Base-by-base conservation (phyloP, 352 stramenopile genomes). In the Phytophthora sp. region DNA sequence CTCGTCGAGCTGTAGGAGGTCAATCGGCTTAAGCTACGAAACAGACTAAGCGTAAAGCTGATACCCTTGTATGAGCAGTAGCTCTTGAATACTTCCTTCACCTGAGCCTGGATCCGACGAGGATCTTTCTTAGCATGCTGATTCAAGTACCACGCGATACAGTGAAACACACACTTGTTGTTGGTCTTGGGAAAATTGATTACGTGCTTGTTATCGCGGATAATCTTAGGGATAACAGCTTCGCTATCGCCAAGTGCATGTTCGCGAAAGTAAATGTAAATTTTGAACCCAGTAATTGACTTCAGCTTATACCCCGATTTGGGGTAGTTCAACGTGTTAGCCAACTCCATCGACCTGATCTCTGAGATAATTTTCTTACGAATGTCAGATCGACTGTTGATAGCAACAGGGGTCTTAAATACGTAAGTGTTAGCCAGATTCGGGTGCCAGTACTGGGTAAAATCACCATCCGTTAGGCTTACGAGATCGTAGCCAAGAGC, bases 1-100 rank as follows among this genome's bases (percentile, higher is more conserved):
- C 23, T 49, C 41, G 23, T 29, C 41, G 21, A 30, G 41, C 41
- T 49, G 41, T 29, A 49, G 41, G n/a, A 29, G 41, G 41, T 49
- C 41, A 49, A 49, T 29, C 23, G 41, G 4, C 18, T 49, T 49
- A 29, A 29, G 18, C 41, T 49, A 42, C 35, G 35, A 7, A 42
- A 42, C 8, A 42, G 15, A 23, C 35, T 16, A 12, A 42, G 16
- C 16, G 35, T 42, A 42, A 21, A 42, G 35, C 35, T 42, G 12
- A 42, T 42, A 12, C 35, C 35, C 12, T 42, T 42, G 35, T 42
- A 42, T 3, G 16, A 42, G 35, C 35, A 42, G 35, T 42, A 42
- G 16, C 35, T 4, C 13, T 42, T 42, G 35, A 42, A n/a, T n/a
- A 21, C 35, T 23, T 42, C 35, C 15, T 42, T 42, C 35, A n/a